phyloP scores from a whole-genome alignment of 2,329 filamentous ascomycete species.

The Zymoseptoria tritici region DNA sequence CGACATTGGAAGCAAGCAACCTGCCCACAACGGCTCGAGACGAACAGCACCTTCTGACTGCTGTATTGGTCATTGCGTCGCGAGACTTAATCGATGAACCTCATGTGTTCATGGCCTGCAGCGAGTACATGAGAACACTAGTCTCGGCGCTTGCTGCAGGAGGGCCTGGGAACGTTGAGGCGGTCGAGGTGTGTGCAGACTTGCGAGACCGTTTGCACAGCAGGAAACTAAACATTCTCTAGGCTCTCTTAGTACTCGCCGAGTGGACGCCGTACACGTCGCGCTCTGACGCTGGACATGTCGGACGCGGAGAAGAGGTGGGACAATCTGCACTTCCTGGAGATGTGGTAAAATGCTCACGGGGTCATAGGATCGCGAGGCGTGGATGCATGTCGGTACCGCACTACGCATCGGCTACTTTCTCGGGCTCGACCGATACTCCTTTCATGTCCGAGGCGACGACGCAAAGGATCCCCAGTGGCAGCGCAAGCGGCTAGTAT shows the following conservation, averaged over 20 bases:
- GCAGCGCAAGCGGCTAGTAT: slow-evolving; percentile 58
- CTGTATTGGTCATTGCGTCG: slow-evolving; percentile 62
- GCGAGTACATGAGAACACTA: slow-evolving; percentile 61
- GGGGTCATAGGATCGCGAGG: slow-evolving; percentile 50
- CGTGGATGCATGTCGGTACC: slow-evolving; percentile 70
- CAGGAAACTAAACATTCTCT: not conserved
- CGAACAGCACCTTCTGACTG: slow-evolving; percentile 61
- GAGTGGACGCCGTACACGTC: slow-evolving; percentile 66
- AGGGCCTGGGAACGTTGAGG: slow-evolving; percentile 59
- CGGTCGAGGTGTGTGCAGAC: slow-evolving; percentile 47
- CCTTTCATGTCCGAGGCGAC: slow-evolving; percentile 52
- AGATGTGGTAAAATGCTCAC: not conserved
- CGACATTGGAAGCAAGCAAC: slow-evolving; percentile 49
- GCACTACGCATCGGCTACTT: slow-evolving; percentile 64
- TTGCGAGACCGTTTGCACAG: not conserved
- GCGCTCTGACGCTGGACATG: slow-evolving; percentile 51
- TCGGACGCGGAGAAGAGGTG: slow-evolving; percentile 60
- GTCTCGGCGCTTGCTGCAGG: slow-evolving; percentile 61
- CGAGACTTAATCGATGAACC: slow-evolving; percentile 61
- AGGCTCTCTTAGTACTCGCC: slow-evolving; percentile 58
- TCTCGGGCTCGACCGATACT: slow-evolving; percentile 60
- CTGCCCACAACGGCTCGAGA: slow-evolving; percentile 51
- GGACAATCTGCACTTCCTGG: not conserved
- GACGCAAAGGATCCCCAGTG: slow-evolving; percentile 53
- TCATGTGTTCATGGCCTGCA: slow-evolving; percentile 57